phyloP scores from a whole-genome alignment of 805 yeast species.

The Pichia insulana region DNA sequence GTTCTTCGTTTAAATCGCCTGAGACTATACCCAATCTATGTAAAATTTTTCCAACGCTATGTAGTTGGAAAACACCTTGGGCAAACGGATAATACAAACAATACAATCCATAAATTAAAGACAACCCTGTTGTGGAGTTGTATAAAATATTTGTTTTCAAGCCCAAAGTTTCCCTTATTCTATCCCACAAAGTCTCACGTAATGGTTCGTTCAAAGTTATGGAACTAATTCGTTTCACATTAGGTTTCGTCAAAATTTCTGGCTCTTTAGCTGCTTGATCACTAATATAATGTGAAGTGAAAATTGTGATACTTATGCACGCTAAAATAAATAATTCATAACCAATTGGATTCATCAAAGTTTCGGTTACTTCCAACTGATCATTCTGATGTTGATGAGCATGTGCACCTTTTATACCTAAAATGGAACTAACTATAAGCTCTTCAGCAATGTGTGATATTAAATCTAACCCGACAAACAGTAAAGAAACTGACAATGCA shows the following conservation, averaged over 20 bases:
- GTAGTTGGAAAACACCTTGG: slow-evolving; percentile 10
- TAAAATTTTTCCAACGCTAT: not conserved
- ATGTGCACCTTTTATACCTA: slow-evolving; percentile 11
- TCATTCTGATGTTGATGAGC: slow-evolving; percentile 22
- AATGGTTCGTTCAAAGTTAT: slow-evolving; percentile 21
- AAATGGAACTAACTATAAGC: slow-evolving; percentile 36
- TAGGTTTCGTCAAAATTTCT: slow-evolving; percentile 7
- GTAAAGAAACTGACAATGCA: slow-evolving; percentile 72
- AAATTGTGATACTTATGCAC: slow-evolving; percentile 25
- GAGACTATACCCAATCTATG: not conserved
- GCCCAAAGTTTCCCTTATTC: slow-evolving; percentile 6
- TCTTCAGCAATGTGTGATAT: slow-evolving; percentile 85
- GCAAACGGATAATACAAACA: slow-evolving; percentile 25
- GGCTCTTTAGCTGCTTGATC: slow-evolving; percentile 6
- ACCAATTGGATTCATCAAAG: slow-evolving; percentile 16
- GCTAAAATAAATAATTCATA: slow-evolving; percentile 25
- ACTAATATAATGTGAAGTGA: slow-evolving; percentile 24
- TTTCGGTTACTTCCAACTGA: slow-evolving; percentile 6
- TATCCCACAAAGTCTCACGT: slow-evolving; percentile 7
- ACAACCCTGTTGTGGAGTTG: slow-evolving; percentile 38
- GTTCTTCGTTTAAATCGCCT: not conserved
- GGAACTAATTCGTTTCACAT: slow-evolving; percentile 21
- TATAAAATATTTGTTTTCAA: slow-evolving; percentile 16
- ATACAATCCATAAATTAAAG: slow-evolving; percentile 27
- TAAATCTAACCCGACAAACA: slow-evolving; percentile 87